Evolutionary conservation across 768 basidiomycete species (phyloP).

Genomic region (Polyporus arcularius): DNA sequence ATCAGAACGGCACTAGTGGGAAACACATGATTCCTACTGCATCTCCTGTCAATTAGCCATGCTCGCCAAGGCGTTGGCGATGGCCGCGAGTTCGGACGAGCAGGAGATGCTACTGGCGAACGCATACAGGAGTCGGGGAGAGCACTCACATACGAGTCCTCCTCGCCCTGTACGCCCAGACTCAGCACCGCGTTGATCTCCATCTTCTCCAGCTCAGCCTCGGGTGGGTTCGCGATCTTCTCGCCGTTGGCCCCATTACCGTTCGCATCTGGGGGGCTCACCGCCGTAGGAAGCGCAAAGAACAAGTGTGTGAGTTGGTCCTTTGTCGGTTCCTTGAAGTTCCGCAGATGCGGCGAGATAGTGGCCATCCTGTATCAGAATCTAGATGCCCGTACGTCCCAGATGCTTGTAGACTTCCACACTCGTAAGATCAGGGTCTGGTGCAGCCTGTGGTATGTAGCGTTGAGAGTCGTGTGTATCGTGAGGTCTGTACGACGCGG

Average conservation of each 20-base stretch:
- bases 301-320: conserved; percentile 83
- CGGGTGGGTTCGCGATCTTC: conserved; percentile 25
- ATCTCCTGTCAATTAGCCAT: not conserved
- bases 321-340: conserved; percentile 91
- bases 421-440: no score
- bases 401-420: no score
- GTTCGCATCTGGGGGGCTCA: conserved; percentile 5
- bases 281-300: conserved; percentile 74
- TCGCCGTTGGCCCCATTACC: conserved; percentile 4
- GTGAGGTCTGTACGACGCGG: no score
- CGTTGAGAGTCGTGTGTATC: no score
- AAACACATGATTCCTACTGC: not conserved
- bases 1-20: not conserved
- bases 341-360: conserved; percentile 84
- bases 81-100: not conserved
- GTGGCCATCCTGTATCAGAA: conserved; percentile 55
- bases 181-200: conserved; percentile 90
- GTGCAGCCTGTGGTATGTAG: no score
- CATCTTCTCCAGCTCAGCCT: conserved; percentile 62
- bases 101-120: not conserved
- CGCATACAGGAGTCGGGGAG: not conserved
- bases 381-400: no score
- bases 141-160: conserved; percentile 87
- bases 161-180: conserved; percentile 73
- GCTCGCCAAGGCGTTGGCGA: not conserved